These are phyloP conservation scores for Coprinopsis strossmayeri DNA, from an alignment of 768 basidiomycete species.

Conservation along the genomic window DNA sequence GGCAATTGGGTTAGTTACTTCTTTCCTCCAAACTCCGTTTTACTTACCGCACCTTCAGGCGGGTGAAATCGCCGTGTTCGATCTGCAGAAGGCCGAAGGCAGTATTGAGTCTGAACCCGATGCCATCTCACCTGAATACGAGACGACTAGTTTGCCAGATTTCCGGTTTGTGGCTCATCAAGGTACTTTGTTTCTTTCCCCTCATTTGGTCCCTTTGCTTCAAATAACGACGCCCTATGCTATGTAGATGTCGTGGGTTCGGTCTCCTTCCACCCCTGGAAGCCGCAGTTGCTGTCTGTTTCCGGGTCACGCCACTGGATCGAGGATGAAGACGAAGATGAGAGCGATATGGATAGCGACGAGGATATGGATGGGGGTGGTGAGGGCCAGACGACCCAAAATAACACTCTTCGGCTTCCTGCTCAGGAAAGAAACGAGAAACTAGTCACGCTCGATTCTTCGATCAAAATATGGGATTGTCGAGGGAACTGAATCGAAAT, in stretches of 20 bases:
- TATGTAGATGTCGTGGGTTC: constrained; percentile 67
- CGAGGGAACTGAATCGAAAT: too few species aligned
- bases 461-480: background rate
- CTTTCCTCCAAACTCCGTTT: background rate
- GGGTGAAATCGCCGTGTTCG: constrained; percentile 57
- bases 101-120: constrained; percentile 5
- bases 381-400: too few species aligned
- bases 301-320: constrained; percentile 77
- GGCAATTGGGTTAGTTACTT: constrained; percentile 59
- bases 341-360: constrained; percentile 20
- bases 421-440: background rate
- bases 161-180: constrained; percentile 46
- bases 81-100: constrained; percentile 24
- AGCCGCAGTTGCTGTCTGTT: constrained; percentile 50
- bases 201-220: too few species aligned
- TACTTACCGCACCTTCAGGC: constrained; percentile 26
- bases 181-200: constrained; percentile 30
- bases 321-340: constrained; percentile 16
- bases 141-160: constrained; percentile 16
- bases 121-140: constrained; percentile 9
- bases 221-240: background rate
- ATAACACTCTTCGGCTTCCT: too few species aligned
- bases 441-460: background rate
- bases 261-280: constrained; percentile 64
- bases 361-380: constrained; percentile 6